Conservation (phyloP, 2,329 filamentous ascomycete species). For the Sporothrix mexicana region DNA sequence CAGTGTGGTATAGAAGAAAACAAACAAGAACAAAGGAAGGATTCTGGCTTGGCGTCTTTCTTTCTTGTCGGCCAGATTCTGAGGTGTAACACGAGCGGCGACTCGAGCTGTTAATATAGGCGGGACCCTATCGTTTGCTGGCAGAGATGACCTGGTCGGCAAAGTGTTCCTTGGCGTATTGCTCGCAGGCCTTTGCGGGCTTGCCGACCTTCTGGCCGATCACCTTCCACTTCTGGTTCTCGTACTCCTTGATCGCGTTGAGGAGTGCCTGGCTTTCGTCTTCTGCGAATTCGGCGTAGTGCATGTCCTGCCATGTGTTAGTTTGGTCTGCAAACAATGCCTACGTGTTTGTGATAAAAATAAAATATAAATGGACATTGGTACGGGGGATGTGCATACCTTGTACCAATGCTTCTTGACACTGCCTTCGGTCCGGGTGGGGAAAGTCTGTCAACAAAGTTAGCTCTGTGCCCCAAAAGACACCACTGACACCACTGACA, state of each 20-base stretch:
- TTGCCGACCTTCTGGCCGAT: constrained; percentile 98
- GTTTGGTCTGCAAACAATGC: too few species aligned
- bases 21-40: not conserved
- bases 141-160: constrained; percentile 48
- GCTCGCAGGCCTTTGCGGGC: constrained; percentile 81
- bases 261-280: constrained; percentile 87
- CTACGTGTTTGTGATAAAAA: too few species aligned
- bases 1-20: constrained; percentile 2
- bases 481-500: not conserved
- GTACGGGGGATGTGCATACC: not conserved
- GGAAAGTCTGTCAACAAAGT: constrained; percentile 75
- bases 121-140: constrained; percentile 46
- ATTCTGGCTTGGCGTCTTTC: not conserved
- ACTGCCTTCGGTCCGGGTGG: constrained; percentile 90
- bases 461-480: too few species aligned
- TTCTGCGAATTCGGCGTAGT: constrained; percentile 97
- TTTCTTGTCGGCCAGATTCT: too few species aligned
- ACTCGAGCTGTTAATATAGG: too few species aligned
- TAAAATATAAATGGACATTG: too few species aligned
- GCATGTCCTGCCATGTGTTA: constrained; percentile 73
- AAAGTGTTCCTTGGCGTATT: constrained; percentile 97
- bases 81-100: too few species aligned
- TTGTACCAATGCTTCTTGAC: constrained; percentile 99
- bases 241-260: constrained; percentile 97
- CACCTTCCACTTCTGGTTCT: constrained; percentile 97